These are phyloP conservation scores for Trichosanthes truncata DNA, from an alignment of 306 rosid genomes.

Conservation along the genomic window DNA sequence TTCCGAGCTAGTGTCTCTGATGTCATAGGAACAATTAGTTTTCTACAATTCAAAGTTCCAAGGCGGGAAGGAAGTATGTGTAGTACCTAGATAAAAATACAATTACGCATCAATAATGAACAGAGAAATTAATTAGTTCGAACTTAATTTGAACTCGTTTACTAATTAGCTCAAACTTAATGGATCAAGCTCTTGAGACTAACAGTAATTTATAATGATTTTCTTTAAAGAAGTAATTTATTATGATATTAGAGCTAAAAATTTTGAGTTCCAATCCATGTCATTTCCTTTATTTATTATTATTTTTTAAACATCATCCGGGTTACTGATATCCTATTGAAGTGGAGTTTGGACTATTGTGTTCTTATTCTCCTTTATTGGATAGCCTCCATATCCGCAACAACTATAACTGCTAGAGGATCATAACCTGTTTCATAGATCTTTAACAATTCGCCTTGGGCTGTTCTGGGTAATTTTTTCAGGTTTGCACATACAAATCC, in stretches of 20 bases:
- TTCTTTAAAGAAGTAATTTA: no score
- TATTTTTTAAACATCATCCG: not conserved
- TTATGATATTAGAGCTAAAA: not conserved
- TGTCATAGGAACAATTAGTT: not conserved
- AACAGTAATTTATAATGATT: not conserved
- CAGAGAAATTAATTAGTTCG: not conserved
- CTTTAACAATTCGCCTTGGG: not conserved
- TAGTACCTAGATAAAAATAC: not conserved
- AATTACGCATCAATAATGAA: not conserved
- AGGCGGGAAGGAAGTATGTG: not conserved
- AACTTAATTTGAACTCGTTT: not conserved
- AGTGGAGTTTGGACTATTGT: not conserved
- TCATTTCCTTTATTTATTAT: not conserved
- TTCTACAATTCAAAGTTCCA: not conserved
- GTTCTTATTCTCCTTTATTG: not conserved
- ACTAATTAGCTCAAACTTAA: not conserved
- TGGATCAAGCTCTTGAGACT: not conserved
- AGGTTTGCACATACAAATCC: conserved; percentile 99
- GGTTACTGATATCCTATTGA: not conserved
- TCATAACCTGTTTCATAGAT: not conserved
- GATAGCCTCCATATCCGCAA: not conserved
- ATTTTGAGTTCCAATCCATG: not conserved
- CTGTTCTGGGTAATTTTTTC: conserved; percentile 17
- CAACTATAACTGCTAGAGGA: not conserved
- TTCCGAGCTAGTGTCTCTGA: not conserved